A percentile compares a stretch with the other conserved stretches of the same genome.
Evolutionary conservation across 83 land plant species (phyloP).

Genomic region (Picea abies): DNA sequence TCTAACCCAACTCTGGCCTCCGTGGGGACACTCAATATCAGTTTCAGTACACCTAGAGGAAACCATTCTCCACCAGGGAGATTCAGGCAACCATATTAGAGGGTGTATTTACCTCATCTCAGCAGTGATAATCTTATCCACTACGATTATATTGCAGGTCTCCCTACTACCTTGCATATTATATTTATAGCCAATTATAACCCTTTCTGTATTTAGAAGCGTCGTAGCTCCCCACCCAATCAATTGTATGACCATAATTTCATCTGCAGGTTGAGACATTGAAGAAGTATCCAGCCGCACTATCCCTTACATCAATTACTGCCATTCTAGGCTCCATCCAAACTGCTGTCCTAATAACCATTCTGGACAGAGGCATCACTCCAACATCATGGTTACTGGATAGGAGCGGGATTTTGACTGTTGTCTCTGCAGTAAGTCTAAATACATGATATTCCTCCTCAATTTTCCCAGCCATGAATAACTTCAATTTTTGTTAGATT

Average conservation of each 20-base stretch:
- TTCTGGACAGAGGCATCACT: constrained; percentile 20
- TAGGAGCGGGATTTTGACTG: constrained; percentile 7
- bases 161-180: no score
- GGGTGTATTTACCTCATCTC: not conserved
- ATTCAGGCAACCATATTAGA: not conserved
- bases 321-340: constrained; percentile 6
- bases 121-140: constrained; percentile 1
- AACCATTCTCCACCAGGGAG: not conserved
- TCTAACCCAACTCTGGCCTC: constrained; percentile 2
- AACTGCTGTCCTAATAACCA: constrained; percentile 15
- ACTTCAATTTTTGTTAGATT: not conserved
- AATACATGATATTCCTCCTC: constrained; percentile 13
- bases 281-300: constrained; percentile 53
- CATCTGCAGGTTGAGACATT: constrained; percentile 39
- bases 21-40: not conserved
- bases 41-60: not conserved
- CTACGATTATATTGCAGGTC: not conserved
- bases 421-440: constrained; percentile 17
- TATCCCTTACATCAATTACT: constrained; percentile 47
- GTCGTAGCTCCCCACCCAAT: no score
- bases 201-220: no score
- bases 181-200: no score
- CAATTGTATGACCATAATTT: no score
- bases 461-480: not conserved
- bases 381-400: constrained; percentile 22